Conservation (phyloP, 1,284 basidiomycete genomes). For the Veloporphyrellus conicus region DNA sequence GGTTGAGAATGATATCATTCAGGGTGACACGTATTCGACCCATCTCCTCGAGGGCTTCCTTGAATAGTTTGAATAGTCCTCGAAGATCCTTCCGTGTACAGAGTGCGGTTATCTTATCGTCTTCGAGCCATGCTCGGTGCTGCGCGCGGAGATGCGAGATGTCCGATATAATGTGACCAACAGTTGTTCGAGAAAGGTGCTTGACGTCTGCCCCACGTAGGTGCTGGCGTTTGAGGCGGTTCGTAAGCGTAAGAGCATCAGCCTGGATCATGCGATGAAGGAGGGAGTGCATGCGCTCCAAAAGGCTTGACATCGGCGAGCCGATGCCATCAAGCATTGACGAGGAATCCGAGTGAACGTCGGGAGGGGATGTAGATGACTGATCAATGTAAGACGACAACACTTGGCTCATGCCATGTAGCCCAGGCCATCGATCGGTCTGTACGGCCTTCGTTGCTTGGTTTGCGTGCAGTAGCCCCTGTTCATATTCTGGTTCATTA, state of each 20-base stretch:
- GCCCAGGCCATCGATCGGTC: conserved; percentile 50
- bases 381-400: conserved; percentile 41
- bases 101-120: conserved; percentile 57
- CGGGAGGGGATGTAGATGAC: conserved; percentile 46
- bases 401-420: conserved; percentile 32
- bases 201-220: conserved; percentile 82
- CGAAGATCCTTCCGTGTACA: conserved; percentile 84
- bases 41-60: conserved; percentile 81
- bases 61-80: conserved; percentile 78
- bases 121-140: conserved; percentile 71
- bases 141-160: conserved; percentile 66
- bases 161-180: conserved; percentile 75
- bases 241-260: conserved; percentile 84
- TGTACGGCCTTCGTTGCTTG: conserved; percentile 65
- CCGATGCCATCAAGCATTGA: conserved; percentile 55
- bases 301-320: conserved; percentile 54
- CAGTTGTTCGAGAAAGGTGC: conserved; percentile 82
- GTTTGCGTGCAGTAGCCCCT: conserved; percentile 35
- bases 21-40: conserved; percentile 78
- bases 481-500: conserved; percentile 39
- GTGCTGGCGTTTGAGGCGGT: conserved; percentile 88
- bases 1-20: conserved; percentile 90
- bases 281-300: conserved; percentile 70
- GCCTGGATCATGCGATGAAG: conserved; percentile 72
- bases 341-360: conserved; percentile 64